Conservation (phyloP, 2,329 filamentous ascomycete species). For the Dothistroma pini region DNA sequence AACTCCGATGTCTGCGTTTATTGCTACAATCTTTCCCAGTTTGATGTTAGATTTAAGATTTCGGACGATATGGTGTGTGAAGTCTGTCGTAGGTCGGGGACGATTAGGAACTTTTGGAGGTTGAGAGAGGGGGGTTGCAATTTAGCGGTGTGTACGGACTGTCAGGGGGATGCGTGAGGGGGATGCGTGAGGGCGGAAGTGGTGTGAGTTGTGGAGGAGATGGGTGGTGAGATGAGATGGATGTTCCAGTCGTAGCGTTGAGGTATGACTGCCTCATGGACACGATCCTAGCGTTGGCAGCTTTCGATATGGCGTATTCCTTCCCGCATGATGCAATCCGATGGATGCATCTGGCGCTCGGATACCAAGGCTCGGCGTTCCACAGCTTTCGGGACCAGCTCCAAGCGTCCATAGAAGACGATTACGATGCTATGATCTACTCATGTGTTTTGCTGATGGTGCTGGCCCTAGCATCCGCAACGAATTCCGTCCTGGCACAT, state of each 20-base stretch:
- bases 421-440: conserved; percentile 15
- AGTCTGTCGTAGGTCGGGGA: too few relatives aligned
- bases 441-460: conserved; percentile 15
- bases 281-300: conserved; percentile 15
- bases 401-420: conserved; percentile 3
- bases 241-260: conserved; percentile 12
- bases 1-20: not conserved
- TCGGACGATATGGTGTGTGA: not conserved
- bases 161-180: too few relatives aligned
- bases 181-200: too few relatives aligned
- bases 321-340: conserved; percentile 8
- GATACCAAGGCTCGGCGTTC: conserved; percentile 16
- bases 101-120: too few relatives aligned
- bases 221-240: too few relatives aligned
- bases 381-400: conserved; percentile 10
- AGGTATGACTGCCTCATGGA: conserved; percentile 18
- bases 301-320: conserved; percentile 16
- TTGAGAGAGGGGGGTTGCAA: too few relatives aligned
- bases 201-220: too few relatives aligned
- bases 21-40: not conserved
- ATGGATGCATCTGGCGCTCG: conserved; percentile 12
- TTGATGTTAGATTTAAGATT: not conserved
- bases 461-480: conserved; percentile 15
- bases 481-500: conserved; percentile 7
- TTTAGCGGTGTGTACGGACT: too few relatives aligned